Base-by-base conservation (phyloP, 345 rosid genomes). In the Heritiera littoralis region DNA sequence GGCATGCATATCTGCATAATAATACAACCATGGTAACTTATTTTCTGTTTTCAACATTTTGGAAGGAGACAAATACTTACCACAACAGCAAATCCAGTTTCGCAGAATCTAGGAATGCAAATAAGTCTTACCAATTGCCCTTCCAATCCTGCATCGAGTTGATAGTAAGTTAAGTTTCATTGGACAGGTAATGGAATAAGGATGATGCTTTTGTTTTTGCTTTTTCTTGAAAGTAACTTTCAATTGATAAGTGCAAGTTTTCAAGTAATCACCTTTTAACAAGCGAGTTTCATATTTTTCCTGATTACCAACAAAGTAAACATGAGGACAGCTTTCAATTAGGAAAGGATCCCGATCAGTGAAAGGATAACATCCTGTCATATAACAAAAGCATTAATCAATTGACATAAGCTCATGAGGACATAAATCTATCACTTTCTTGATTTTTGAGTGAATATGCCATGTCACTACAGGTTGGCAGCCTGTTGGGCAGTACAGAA, bases 341-440 rank as follows among this genome's bases (percentile, higher is more conserved):
- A 96, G 83, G 89, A 96, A 96, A 80, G 98, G 99, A 86, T 96
- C 99, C 83, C 89, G 88, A 84, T 94, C 98, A 5, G 90, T 89
- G 88, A 88, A 97, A 81, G 99, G 99, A 86, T 97, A 97, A 80
- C 99, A 97, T 46, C 98, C 97, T 96, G 90, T 76, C 84, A 64
- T 9, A 35, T 41, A 81, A 63, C 23, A 63, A 80, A 66, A 30
- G 14, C 38, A 64, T 49, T 35, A 15, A 46, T 81, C 40, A 59
- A 23, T 66, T 68, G 32, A 65, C 68, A 76, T n/a, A 72, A 79
- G 64, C 77, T 81, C 32, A 48, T 66, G 38, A 43, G 20, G 35
- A 58, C 35, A 41, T 74, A 74, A 17, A 58, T 74, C 49, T 38
- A 55, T 13, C 64, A 54, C 15, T 41, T 68, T 23, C 54, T n/a